Base-by-base conservation (phyloP, 2,329 filamentous ascomycete species). In the Fusarium sp. region DNA sequence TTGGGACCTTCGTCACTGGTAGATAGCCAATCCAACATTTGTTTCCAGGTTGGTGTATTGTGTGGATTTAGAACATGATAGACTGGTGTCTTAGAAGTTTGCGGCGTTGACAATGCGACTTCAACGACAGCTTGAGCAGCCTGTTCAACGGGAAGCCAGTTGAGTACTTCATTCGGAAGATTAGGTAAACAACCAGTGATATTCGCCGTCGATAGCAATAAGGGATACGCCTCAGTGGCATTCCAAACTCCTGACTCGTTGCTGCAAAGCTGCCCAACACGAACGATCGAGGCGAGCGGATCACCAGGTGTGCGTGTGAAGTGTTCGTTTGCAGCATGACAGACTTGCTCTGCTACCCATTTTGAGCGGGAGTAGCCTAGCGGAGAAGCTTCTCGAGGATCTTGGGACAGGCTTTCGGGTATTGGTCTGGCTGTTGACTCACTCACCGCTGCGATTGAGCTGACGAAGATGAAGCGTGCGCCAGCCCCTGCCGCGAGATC, bases 241-340 rank as follows among this genome's bases (percentile, higher is more conserved):
- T 85, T 87, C 86, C 85, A 88, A 5, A 84, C 70, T 3, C 85
- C 86, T n/a, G 77, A 65, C 3, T 75, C 52, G 66, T 87, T 84
- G 3, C 81, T 84, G 16, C 84, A 81, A 16, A 88, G 81, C 68
- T 87, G 85, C 0, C 86, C 85, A 1, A 86, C 78, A 2, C 86
- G 78, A 7, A 85, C 67, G 9, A 84, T 77, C 6, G 78, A 75
- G 5, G 66, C 20, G 1, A 35, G 2, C 8, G 50, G 6, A 8
- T 24, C n/a, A 0, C 13, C 23, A 0, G 9, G 7, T 13, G 4
- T 8, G 3, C 8, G 26, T 8, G 18, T 8, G 3, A 77, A 68
- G 3, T 65, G 63, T 7, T 78, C 72, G 5, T 77, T 77, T 15
- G 80, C 82, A 5, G 73, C 70, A 16, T 63, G 59, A 56, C 79